Evolutionary conservation across 495 filamentous ascomycete species (phyloP), one percentile per base, ranked within the genome.

Genomic region (Hypoxylon lenormandii): DNA sequence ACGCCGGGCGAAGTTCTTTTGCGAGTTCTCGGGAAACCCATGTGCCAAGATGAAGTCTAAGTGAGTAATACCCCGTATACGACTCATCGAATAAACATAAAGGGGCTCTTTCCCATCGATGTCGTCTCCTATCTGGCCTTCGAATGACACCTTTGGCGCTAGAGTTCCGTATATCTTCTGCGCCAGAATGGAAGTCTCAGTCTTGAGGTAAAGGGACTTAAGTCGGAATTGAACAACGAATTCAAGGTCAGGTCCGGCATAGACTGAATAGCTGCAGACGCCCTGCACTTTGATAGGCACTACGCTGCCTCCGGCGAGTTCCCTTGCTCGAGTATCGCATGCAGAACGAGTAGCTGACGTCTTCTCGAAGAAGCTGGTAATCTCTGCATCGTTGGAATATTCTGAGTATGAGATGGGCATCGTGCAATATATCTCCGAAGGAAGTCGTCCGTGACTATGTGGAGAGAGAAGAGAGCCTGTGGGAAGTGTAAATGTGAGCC

Each of bases 221-320:
- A 81, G 76, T 42, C 77, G 80, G 70, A 81, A 82, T 67, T 81
- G 80, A 45, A 76, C 76, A 19, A 81, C 77, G 47, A 72, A 80
- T 66, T 80, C 79, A 46, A 57, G 54, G 18, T 76, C 66, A 18
- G 65, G 73, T 37, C 81, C 79, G 19, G 78, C 77, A 46, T 80
- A 82, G 46, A 82, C 77, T 2, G 79, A 74, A 67, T 83, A 83
- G 63, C 77, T 79, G 70, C 80, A 81, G 15, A 62, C 65, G 13
- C 81, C 80, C 63, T 83, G 80, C 18, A 82, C 66, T 13, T 55
- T 60, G 18, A 82, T 74, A 15, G 80, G 76, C 59, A 74, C 68
- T 26, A 80, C 68, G 46, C 69, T 53, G 13, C 74, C 78, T 13
- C 79, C 77, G 47, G 67, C 53, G 53, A 78, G 74, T 19, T 80